Conservation (phyloP, 768 basidiomycete genomes). For the Austroboletus eburneus region DNA sequence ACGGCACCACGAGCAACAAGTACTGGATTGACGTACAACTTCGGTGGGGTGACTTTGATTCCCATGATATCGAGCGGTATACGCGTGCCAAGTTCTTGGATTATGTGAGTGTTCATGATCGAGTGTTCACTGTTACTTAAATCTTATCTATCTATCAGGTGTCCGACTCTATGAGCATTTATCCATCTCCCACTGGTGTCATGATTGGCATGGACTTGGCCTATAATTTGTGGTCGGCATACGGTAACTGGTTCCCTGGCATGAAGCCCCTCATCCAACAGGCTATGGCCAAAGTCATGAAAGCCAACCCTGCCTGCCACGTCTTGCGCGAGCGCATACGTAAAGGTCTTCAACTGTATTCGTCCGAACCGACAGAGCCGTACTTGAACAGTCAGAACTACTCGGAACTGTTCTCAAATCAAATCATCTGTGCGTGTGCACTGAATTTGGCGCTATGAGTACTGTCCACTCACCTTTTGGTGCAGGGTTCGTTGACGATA, state of each 20-base stretch:
- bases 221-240: constrained; percentile 98
- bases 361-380: constrained; percentile 98
- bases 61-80: constrained; percentile 98
- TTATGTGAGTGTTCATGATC: constrained; percentile 53
- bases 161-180: constrained; percentile 97
- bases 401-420: constrained; percentile 95
- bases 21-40: constrained; percentile 98
- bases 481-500: constrained; percentile 96
- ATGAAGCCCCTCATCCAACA: constrained; percentile 97
- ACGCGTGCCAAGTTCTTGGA: constrained; percentile 99
- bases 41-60: constrained; percentile 98
- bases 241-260: constrained; percentile 99
- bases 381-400: constrained; percentile 99
- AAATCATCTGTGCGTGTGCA: constrained; percentile 81
- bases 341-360: constrained; percentile 97
- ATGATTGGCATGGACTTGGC: constrained; percentile 99
- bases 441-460: not conserved
- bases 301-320: constrained; percentile 97
- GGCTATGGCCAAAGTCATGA: constrained; percentile 99
- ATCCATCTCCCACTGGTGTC: constrained; percentile 97
- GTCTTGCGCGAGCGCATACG: constrained; percentile 98
- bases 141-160: constrained; percentile 43
- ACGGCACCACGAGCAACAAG: constrained; percentile 98
- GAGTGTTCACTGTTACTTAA: not conserved
- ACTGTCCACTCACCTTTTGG: constrained; percentile 5